Evolutionary conservation across 352 stramenopile species (phyloP), one percentile per base, ranked within the genome.

Genomic region (Phytophthora tubulina): DNA sequence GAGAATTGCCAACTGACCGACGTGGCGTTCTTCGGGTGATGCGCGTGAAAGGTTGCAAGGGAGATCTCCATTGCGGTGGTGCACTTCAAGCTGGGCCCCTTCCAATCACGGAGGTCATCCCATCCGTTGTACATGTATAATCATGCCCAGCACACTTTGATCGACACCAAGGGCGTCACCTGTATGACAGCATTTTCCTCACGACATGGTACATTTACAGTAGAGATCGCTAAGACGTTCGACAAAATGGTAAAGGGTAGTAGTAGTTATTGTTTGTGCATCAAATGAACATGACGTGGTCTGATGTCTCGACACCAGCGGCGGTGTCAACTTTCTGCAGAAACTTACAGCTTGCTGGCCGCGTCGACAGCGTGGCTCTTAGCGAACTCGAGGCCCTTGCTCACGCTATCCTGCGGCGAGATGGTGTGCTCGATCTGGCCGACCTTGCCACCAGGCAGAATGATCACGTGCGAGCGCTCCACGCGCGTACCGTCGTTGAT

Each of bases 391-490:
- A 96, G 77, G 46, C 81, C 84, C 76, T 92, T 93, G 62, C 61
- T 86, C 73, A 95, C 88, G 71, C 90, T 96, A 62, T 96, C 88
- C 35, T 88, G 56, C n/a, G 90, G 90, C 46, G 82, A 78, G 57
- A 95, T 86, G 64, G 92, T 85, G 68, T 75, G 76, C 62, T 91
- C 72, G 38, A 96, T 84, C 54, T 96, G 73, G 51, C 84, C 88
- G 15, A 96, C 68, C 38, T 85, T 85, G 42, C 86, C 88, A 39
- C 90, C 90, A n/a, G 84, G 81, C 36, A 92, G 73, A 32, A 96
- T 59, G 65, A 96, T 92, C 68, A 95, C 87, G 55, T 96, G 90
- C 78, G 90, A 96, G 57, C 90, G 88, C 54, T 94, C 67, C 9
- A 96, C 83, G 41, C 75, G 84, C 72, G 77, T 81, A 27, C 85